Base-by-base conservation (phyloP, 805 yeast genomes). In the Metschnikowia borealis region DNA sequence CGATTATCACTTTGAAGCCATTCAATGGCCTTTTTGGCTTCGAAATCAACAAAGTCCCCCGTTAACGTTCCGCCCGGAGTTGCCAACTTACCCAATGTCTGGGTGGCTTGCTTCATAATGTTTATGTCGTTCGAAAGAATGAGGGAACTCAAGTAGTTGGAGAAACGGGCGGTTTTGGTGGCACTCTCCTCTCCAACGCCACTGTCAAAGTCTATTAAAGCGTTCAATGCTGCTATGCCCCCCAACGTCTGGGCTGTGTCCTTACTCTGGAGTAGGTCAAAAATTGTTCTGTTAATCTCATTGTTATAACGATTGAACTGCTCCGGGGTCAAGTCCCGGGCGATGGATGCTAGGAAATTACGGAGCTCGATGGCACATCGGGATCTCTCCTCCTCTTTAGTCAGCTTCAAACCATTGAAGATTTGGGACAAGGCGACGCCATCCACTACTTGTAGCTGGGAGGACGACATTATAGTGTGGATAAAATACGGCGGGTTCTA, bases 41-140 rank as follows among this genome's bases (percentile, higher is more conserved):
- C 97, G 59, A 82, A 87, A 54, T 92, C 97, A 26, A 94, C 97
- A 65, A 92, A 86, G 46, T 90, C 97, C 0, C 95, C 90, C 0
- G 96, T 89, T 48, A 90, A 69, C 1, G 95, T 83, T 0, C 96
- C 94, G 26, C 96, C 96, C 0, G 96, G 92, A 5, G 84, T 81
- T 0, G 97, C 96, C 56, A 92, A 74, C 61, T 85, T 86, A 11
- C 98, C 99, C 55, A 94, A 74, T 0, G 96, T 89, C 47, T 78
- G 78, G 0, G 96, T 90, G 2, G 98, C 97, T 33, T 84, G 79
- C 53, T 82, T 81, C 91, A 92, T 89, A 33, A 90, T 92, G 36
- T 82, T 88, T 15, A 84, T 74, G 61, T 94, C 97, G 55, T 81
- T 85, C 0, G 94, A 85, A 3, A 94, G 86, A 18, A 92, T 82